Conservation (phyloP, 129 eudicot species). For the Ambrosia trifida region DNA sequence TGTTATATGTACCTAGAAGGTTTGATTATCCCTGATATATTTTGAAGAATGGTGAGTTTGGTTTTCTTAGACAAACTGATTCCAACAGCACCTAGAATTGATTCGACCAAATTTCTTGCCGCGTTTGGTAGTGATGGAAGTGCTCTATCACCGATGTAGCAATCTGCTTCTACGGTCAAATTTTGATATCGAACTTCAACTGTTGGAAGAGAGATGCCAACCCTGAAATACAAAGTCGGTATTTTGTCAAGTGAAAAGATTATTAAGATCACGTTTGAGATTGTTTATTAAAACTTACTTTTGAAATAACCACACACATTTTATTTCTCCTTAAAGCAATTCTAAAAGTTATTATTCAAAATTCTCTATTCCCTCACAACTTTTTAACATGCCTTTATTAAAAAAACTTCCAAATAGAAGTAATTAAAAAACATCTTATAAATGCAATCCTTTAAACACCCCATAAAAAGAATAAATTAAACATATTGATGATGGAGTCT, state of each 20-base stretch:
- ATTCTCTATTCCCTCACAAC: neutral
- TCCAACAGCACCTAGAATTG: constrained; percentile 32
- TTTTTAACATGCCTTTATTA: neutral
- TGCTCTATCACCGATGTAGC: constrained; percentile 56
- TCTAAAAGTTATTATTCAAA: neutral
- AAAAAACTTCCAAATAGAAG: neutral
- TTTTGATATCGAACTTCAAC: constrained; percentile 67
- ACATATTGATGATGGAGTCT: constrained; percentile 8
- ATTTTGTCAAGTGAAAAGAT: neutral
- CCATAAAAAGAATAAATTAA: neutral
- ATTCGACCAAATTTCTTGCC: constrained; percentile 20
- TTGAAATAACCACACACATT: neutral
- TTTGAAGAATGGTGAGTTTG: constrained; percentile 44
- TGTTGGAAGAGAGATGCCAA: constrained; percentile 65
- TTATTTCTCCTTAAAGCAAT: neutral
- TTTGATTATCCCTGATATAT: constrained; percentile 48
- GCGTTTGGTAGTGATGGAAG: constrained; percentile 44
- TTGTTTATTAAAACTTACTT: neutral
- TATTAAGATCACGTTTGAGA: neutral
- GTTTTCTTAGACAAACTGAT: constrained; percentile 38
- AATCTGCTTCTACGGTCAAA: constrained; percentile 54
- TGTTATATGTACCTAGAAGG: constrained; percentile 45
- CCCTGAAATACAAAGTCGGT: constrained; percentile 38
- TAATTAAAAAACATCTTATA: neutral
- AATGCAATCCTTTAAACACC: neutral